phyloP scores from a whole-genome alignment of 1,284 basidiomycete genomes.

The Fistulina hepatica region DNA sequence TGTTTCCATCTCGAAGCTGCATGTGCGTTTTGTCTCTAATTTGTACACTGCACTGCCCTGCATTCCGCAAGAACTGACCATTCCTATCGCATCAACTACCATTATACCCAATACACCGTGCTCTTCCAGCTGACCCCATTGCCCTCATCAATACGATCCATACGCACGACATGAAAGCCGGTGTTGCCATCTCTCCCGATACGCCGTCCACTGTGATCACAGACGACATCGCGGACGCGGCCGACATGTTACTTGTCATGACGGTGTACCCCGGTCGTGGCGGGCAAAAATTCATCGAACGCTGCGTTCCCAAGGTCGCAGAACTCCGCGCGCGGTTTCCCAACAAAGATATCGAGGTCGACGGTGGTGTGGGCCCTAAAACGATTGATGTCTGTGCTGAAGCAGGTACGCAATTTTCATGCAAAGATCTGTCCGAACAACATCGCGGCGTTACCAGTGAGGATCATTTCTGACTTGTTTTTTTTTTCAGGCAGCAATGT shows the following conservation, averaged over 20 bases:
- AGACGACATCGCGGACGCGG: constrained; percentile 66
- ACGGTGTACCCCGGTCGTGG: constrained; percentile 92
- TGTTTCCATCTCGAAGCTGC: constrained; percentile 98
- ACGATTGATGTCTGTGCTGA: constrained; percentile 86
- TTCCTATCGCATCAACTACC: constrained; percentile 4
- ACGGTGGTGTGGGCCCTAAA: constrained; percentile 91
- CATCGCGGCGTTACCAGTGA: no score
- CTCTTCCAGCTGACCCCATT: constrained; percentile 53
- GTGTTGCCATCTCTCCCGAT: constrained; percentile 90
- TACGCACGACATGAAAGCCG: constrained; percentile 74
- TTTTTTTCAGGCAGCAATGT: constrained; percentile 80
- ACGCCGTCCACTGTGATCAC: constrained; percentile 81
- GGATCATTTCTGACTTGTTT: not conserved
- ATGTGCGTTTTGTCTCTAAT: constrained; percentile 37
- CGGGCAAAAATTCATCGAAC: constrained; percentile 93
- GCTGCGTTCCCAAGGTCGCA: constrained; percentile 88
- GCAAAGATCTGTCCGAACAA: constrained; percentile 2
- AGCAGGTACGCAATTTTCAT: constrained; percentile 51
- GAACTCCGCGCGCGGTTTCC: constrained; percentile 89
- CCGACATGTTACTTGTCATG: constrained; percentile 96
- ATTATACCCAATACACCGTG: no score
- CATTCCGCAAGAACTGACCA: no score
- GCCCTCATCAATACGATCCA: constrained; percentile 73
- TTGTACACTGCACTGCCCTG: not conserved
- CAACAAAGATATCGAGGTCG: constrained; percentile 91